Conservation (phyloP, 2,329 filamentous ascomycete species). For the Cercospora beticola region DNA sequence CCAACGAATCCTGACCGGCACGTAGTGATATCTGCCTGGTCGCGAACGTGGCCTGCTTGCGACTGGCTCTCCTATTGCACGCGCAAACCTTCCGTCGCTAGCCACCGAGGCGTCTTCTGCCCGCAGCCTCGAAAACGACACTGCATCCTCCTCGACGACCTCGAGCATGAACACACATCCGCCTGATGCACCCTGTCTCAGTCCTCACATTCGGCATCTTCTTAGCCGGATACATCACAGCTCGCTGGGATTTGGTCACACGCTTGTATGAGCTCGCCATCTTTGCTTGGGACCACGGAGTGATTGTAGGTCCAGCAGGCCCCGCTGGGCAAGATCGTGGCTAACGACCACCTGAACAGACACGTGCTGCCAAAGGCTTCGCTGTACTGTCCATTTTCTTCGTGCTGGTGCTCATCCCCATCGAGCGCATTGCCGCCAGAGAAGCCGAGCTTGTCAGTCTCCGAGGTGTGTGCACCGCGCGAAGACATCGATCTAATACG, state of each 20-base stretch:
- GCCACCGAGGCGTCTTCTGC: conserved; percentile 7
- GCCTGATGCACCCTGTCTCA: conserved; percentile 91
- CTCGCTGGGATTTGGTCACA: conserved; percentile 97
- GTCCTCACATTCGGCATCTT: conserved; percentile 95
- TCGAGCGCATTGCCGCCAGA: conserved; percentile 75
- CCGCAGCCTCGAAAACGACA: neutral
- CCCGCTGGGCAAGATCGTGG: neutral
- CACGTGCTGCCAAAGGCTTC: conserved; percentile 83
- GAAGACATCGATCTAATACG: conserved; percentile 27
- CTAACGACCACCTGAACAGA: conserved; percentile 50
- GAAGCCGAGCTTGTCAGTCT: conserved; percentile 75
- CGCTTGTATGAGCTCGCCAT: conserved; percentile 94
- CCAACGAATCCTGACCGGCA: neutral
- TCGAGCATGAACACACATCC: conserved; percentile 15
- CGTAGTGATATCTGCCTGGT: neutral
- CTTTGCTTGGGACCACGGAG: conserved; percentile 98
- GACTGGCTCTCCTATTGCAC: neutral
- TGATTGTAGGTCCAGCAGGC: conserved; percentile 63
- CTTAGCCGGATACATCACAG: conserved; percentile 98
- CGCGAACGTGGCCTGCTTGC: neutral
- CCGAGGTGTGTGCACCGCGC: conserved; percentile 1
- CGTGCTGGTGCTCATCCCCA: conserved; percentile 77
- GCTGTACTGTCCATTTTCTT: conserved; percentile 80
- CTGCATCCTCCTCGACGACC: neutral
- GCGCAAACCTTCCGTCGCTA: neutral